Conservation (phyloP, 139 green algal species). For the Ettlia oleoabundans region DNA sequence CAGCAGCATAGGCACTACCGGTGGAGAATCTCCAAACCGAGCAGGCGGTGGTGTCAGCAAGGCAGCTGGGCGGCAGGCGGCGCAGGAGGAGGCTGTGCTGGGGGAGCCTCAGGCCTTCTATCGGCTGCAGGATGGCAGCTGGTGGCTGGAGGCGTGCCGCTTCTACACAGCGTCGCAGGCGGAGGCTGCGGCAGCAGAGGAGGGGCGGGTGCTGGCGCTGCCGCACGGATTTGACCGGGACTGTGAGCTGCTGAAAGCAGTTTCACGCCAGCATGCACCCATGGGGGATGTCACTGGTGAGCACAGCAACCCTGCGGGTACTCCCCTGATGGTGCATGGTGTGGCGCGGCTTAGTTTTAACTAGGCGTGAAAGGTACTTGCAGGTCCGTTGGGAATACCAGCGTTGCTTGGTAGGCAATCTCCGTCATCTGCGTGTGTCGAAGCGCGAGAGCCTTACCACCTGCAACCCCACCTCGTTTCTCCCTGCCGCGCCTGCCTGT, state of each 20-base stretch:
- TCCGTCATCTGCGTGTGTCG: neutral
- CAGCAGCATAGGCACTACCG: neutral
- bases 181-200: conserved; percentile 4
- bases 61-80: neutral
- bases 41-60: neutral
- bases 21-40: neutral
- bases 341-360: no score
- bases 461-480: neutral
- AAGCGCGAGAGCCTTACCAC: neutral
- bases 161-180: conserved; percentile 47
- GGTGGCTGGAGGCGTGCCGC: conserved; percentile 45
- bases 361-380: no score
- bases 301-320: no score
- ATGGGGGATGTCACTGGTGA: conserved; percentile 4
- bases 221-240: conserved; percentile 31
- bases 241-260: conserved; percentile 46
- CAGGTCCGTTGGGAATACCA: no score
- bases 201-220: conserved; percentile 9
- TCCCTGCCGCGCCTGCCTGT: no score
- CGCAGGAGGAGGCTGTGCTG: conserved; percentile 1
- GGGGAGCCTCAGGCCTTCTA: conserved; percentile 46
- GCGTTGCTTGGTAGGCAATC: no score
- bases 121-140: conserved; percentile 38
- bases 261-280: conserved; percentile 8
- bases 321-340: no score